These are phyloP conservation scores for Abrus pulchellus DNA, from an alignment of 306 rosid species.

Conservation along the genomic window DNA sequence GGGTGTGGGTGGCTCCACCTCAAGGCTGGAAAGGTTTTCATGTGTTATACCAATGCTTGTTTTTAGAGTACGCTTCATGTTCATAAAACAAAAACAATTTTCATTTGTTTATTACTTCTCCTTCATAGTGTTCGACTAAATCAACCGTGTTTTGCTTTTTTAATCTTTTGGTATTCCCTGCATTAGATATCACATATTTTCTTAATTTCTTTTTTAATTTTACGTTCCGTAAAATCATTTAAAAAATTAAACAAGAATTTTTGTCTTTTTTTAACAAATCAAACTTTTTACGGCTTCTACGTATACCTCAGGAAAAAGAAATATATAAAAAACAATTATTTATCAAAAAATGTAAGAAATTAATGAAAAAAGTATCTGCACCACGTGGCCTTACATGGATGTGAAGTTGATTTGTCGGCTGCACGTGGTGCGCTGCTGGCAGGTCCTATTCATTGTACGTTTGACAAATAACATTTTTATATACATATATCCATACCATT, in stretches of 20 bases:
- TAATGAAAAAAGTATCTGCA: not conserved
- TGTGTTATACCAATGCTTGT: not conserved
- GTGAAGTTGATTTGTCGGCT: not conserved
- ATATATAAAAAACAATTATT: not conserved
- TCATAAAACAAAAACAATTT: no score
- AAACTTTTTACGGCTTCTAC: not conserved
- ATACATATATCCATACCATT: not conserved
- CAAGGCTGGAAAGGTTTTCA: not conserved
- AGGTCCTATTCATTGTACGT: not conserved
- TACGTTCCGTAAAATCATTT: no score
- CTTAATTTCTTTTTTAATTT: no score
- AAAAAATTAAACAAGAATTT: no score
- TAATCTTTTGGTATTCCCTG: no score
- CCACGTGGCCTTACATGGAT: conserved; percentile 19
- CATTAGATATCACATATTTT: no score
- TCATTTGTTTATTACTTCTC: no score
- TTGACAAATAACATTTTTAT: not conserved
- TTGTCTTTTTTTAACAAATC: not conserved
- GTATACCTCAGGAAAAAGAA: not conserved
- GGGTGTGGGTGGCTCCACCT: not conserved
- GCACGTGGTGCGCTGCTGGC: not conserved
- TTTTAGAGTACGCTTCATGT: no score
- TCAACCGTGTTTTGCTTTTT: no score
- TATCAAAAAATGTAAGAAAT: not conserved
- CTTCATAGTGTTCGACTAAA: no score